phyloP scores from a whole-genome alignment of 345 rosid species.

The Salix viminalis region DNA sequence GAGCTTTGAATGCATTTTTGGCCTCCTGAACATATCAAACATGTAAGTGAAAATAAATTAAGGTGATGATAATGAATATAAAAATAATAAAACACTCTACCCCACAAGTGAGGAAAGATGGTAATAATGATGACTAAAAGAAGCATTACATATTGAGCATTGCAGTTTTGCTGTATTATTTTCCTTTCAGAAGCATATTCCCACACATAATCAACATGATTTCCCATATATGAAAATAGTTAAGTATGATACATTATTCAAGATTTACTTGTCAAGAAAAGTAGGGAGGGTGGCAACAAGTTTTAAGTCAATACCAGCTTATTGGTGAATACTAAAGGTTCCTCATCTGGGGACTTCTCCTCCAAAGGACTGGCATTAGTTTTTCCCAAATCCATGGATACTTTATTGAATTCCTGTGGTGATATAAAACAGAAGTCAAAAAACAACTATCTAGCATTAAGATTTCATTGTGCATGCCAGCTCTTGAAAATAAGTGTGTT shows the following conservation, averaged over 20 bases:
- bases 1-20: slow-evolving; percentile 92
- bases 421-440: neutral
- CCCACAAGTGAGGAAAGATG: too few relatives aligned
- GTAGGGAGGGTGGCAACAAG: neutral
- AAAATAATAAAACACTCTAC: too few relatives aligned
- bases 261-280: neutral
- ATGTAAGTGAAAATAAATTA: neutral
- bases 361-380: slow-evolving; percentile 46
- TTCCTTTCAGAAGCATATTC: too few relatives aligned
- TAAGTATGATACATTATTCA: neutral
- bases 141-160: too few relatives aligned
- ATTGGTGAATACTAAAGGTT: slow-evolving; percentile 69
- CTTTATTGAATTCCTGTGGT: slow-evolving; percentile 63
- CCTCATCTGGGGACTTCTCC: slow-evolving; percentile 69
- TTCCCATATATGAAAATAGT: neutral
- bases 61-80: neutral
- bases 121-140: too few relatives aligned
- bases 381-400: slow-evolving; percentile 46
- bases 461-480: neutral
- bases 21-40: slow-evolving; percentile 59
- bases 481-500: neutral
- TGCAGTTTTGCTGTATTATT: too few relatives aligned
- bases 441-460: neutral
- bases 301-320: slow-evolving; percentile 54
- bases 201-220: neutral